Percentiles rank a stretch among this genome's conserved stretches.
Evolutionary conservation across 1,284 basidiomycete genomes (phyloP).

Genomic region (Irpex rosettiformis): DNA sequence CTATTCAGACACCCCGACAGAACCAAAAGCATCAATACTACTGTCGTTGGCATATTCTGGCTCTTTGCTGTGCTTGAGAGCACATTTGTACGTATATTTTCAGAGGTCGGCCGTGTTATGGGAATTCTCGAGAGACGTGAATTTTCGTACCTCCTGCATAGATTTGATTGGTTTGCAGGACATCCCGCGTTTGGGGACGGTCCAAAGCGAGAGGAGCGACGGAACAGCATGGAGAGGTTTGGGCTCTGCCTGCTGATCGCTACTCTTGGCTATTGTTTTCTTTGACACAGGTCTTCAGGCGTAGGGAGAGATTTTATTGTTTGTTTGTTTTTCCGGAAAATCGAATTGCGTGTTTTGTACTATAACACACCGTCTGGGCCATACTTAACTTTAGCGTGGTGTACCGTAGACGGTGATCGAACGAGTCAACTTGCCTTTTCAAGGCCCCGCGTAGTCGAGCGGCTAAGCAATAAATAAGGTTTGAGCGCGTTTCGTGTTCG

Average conservation of each 20-base stretch:
- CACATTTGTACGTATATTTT: slow-evolving; percentile 45
- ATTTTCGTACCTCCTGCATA: slow-evolving; percentile 30
- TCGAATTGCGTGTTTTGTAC: no score
- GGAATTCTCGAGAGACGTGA: slow-evolving; percentile 46
- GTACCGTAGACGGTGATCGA: background rate
- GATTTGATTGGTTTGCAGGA: slow-evolving; percentile 58
- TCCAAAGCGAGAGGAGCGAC: slow-evolving; percentile 40
- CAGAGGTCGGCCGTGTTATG: slow-evolving; percentile 44
- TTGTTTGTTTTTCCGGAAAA: no score
- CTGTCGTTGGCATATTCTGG: slow-evolving; percentile 34
- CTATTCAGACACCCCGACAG: slow-evolving; percentile 37
- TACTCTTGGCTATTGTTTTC: background rate
- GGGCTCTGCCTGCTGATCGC: slow-evolving; percentile 15
- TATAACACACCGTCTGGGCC: no score
- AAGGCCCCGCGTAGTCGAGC: slow-evolving; percentile 9
- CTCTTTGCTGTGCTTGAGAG: slow-evolving; percentile 44
- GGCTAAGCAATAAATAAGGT: slow-evolving; percentile 19
- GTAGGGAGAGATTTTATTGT: no score
- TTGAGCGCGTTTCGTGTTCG: slow-evolving; percentile 17
- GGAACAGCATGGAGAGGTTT: slow-evolving; percentile 32
- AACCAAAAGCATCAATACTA: slow-evolving; percentile 31
- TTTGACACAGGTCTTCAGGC: background rate
- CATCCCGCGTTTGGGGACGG: slow-evolving; percentile 32
- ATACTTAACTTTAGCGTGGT: background rate
- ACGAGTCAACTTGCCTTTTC: slow-evolving; percentile 13